phyloP scores from a whole-genome alignment of 106 monocot species.

The Apostasia ramifera region DNA sequence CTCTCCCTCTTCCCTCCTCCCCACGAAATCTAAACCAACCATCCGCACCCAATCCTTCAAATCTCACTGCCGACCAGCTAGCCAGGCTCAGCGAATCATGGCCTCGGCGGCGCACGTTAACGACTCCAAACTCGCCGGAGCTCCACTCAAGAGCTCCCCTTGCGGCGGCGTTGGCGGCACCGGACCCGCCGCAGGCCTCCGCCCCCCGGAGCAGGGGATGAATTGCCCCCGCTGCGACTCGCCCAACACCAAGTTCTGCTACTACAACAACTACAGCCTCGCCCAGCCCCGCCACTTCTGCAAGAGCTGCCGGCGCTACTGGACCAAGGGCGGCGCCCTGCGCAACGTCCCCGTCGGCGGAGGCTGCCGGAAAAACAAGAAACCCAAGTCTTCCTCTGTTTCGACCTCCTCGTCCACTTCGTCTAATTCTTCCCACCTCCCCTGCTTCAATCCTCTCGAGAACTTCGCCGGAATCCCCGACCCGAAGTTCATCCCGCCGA shows the following conservation, averaged over 20 bases:
- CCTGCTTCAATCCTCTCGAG: background rate
- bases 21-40: slow-evolving; percentile 7
- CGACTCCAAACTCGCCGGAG: background rate
- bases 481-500: background rate
- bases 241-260: slow-evolving; percentile 72
- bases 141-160: background rate
- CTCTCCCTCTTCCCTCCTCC: slow-evolving; percentile 6
- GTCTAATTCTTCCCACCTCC: background rate
- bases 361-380: slow-evolving; percentile 43
- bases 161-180: background rate
- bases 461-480: background rate
- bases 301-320: slow-evolving; percentile 53
- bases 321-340: slow-evolving; percentile 54
- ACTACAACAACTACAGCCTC: slow-evolving; percentile 74
- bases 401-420: slow-evolving; percentile 5
- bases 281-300: slow-evolving; percentile 55
- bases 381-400: slow-evolving; percentile 10
- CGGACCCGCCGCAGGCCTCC: background rate
- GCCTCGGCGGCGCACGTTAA: background rate
- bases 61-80: background rate
- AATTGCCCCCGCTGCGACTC: slow-evolving; percentile 69
- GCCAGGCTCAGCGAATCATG: background rate
- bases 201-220: slow-evolving; percentile 29
- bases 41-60: background rate
- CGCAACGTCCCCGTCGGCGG: slow-evolving; percentile 56